phyloP scores from a whole-genome alignment of 2,329 filamentous ascomycete species.

The Venturia aucupariae region DNA sequence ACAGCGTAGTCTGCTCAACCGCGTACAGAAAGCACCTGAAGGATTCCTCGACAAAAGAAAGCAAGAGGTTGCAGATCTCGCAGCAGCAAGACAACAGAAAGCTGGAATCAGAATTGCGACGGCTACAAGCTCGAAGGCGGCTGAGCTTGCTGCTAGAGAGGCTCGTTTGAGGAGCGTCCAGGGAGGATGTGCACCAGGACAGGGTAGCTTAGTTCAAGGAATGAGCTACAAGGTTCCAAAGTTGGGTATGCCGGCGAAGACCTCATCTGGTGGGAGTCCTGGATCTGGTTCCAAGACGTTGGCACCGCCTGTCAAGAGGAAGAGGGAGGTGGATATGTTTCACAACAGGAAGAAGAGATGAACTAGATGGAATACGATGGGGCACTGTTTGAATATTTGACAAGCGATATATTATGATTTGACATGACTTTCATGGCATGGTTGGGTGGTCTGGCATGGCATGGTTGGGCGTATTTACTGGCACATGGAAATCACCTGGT shows the following conservation, averaged over 20 bases:
- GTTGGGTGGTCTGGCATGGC: not conserved
- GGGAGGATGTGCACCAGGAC: not conserved
- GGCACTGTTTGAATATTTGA: not conserved
- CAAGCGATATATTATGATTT: not conserved
- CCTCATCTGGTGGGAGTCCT: not conserved
- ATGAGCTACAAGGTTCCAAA: not conserved
- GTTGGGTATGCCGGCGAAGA: not conserved
- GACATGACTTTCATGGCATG: not conserved
- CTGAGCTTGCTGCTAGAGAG: slow-evolving; percentile 3
- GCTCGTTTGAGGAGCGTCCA: not conserved
- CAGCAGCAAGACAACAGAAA: not conserved
- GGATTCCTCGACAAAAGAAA: not conserved
- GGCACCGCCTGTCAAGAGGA: not conserved
- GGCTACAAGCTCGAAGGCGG: not conserved
- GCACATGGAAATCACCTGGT: not conserved
- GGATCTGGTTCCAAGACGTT: not conserved
- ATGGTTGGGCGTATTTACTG: not conserved
- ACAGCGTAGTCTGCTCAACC: not conserved
- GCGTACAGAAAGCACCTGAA: not conserved
- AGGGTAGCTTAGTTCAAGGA: not conserved
- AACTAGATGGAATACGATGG: not conserved
- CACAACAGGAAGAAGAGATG: slow-evolving; percentile 9
- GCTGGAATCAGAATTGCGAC: not conserved
- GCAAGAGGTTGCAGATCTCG: not conserved
- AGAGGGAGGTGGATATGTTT: slow-evolving; percentile 10